These are phyloP conservation scores for Hypericum androsaemum DNA, from an alignment of 345 rosid species.

Conservation along the genomic window DNA sequence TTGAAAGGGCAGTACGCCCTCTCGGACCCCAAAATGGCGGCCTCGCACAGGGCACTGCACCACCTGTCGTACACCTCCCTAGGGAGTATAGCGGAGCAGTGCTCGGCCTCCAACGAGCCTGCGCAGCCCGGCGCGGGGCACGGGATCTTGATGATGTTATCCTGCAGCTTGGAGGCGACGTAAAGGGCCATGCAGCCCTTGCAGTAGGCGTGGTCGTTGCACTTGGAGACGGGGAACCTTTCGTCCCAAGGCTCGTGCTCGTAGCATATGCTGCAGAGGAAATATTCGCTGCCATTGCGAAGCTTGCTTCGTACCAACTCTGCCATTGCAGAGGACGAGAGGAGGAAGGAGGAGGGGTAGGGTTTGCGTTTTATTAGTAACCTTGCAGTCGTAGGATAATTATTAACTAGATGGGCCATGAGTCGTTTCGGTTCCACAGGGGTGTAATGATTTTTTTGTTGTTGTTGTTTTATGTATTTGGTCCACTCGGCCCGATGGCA, in stretches of 20 bases:
- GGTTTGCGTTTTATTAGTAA: too few species aligned
- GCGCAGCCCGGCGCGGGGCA: conserved; percentile 30
- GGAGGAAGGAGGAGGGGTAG: too few species aligned
- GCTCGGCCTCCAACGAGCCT: conserved; percentile 26
- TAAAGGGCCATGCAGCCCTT: conserved; percentile 33
- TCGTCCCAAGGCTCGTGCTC: conserved; percentile 22
- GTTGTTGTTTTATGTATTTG: too few species aligned
- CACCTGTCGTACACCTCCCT: conserved; percentile 34
- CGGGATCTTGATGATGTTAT: conserved; percentile 17
- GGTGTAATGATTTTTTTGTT: too few species aligned
- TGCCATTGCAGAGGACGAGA: too few species aligned
- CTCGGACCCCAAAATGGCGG: conserved; percentile 20
- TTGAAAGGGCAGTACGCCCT: conserved; percentile 27
- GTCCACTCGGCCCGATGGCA: too few species aligned
- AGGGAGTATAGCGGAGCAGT: conserved; percentile 34
- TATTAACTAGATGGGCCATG: too few species aligned
- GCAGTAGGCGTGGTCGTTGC: conserved; percentile 46
- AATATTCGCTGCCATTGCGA: conserved; percentile 5
- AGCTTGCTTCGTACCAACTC: too few species aligned
- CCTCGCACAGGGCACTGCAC: conserved; percentile 47
- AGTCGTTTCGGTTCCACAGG: too few species aligned
- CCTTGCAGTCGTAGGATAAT: too few species aligned
- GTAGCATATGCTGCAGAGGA: conserved; percentile 43
- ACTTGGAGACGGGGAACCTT: conserved; percentile 23
- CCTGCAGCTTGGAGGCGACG: conserved; percentile 41